Evolutionary conservation across 306 rosid species (phyloP), one percentile per base, ranked within the genome.

Genomic region (Sicyos baderoa): DNA sequence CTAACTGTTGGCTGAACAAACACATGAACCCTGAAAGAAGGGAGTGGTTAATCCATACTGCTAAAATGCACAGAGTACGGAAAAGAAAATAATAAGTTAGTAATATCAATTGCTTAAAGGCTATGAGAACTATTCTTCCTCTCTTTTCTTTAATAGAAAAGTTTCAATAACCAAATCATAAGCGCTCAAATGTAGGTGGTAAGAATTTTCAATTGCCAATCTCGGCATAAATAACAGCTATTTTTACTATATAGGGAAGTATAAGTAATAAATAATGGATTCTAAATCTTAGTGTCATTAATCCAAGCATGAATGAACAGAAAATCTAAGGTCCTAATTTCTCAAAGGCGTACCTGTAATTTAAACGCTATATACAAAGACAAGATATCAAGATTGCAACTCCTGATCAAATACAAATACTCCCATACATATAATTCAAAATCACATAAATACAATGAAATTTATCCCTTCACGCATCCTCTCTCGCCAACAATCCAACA

Each of bases 1-100:
- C 82, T 85, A 60, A 79, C 80, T n/a, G 93, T 84, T 82, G 98
- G 98, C 61, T 85, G 98, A 79, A 81, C 86, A 89, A 92, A 89
- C 58, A 84, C 75, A 77, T 87, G 96, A 82, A 92, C 96, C 96
- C 96, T 92, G 89, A 80, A 76, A 77, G 29, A 72, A 74, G 12
- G 48, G 17, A 49, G 40, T 12, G 14, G 55, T 21, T 47, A 21
- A 21, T 45, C 54, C 37, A 66, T 44, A 45, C n/a, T 22, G 54
- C 47, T 66, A 22, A 66, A 66, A 13, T 23, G 55, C 25, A 18
- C 1, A 21, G 14, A 22, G 55, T 16, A 45, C 6, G 5, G 3
- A 12, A 47, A 6, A 44, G 25, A 66, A 64, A 59, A 19, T n/a
- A 42, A 64, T 1, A 19, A 14, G 19, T 40, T 21, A 47, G 40